Conservation (phyloP, 2,329 filamentous ascomycete genomes). For the Cryphonectria carpinicola region DNA sequence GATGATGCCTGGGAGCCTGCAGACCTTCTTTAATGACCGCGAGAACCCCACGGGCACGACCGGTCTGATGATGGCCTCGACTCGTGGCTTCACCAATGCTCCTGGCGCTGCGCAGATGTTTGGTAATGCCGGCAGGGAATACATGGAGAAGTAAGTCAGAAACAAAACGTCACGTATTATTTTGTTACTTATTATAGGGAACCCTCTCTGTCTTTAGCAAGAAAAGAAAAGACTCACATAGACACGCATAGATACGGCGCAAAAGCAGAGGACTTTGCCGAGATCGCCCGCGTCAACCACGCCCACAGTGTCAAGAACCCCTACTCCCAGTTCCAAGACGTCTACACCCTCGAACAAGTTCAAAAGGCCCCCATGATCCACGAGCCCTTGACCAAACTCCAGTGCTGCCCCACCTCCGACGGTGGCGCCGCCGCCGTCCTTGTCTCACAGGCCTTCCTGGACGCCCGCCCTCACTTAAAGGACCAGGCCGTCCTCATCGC, state of each 20-base stretch:
- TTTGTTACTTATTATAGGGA: too few relatives aligned
- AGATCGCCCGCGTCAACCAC: conserved; percentile 93
- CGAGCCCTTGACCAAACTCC: conserved; percentile 91
- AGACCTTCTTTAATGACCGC: conserved; percentile 83
- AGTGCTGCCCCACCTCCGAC: conserved; percentile 96
- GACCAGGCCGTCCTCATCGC: conserved; percentile 86
- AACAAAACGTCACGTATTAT: too few relatives aligned
- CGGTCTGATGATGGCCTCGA: conserved; percentile 78
- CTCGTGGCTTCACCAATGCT: conserved; percentile 78
- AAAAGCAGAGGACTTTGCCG: conserved; percentile 82
- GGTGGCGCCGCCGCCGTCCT: conserved; percentile 87
- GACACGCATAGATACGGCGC: conserved; percentile 71
- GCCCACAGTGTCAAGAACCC: conserved; percentile 89
- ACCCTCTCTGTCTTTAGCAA: too few relatives aligned
- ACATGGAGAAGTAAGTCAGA: conserved; percentile 79
- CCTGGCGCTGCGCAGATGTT: conserved; percentile 92
- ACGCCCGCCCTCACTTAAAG: conserved; percentile 79
- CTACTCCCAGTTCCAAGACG: conserved; percentile 95
- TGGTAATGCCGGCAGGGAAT: conserved; percentile 90
- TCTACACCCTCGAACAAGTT: conserved; percentile 87
- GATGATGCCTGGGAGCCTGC: conserved; percentile 91
- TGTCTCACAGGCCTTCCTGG: conserved; percentile 86
- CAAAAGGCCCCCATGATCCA: conserved; percentile 76
- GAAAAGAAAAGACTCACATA: background rate
- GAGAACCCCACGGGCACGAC: conserved; percentile 77